phyloP scores from a whole-genome alignment of 2,329 filamentous ascomycete genomes.

The Clonostachys solani region DNA sequence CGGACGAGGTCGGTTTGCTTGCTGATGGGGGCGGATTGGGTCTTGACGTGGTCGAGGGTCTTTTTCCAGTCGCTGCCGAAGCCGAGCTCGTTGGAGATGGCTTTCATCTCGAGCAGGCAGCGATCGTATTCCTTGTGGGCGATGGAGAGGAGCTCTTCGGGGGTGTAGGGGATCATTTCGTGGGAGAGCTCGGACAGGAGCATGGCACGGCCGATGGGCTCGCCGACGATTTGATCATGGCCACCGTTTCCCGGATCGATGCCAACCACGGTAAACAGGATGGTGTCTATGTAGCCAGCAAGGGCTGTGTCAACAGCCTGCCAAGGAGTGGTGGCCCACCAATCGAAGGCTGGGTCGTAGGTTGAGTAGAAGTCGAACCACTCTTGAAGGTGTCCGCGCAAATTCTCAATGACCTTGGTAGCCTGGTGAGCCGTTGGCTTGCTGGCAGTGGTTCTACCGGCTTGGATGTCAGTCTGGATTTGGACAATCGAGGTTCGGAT shows the following conservation, averaged over 20 bases:
- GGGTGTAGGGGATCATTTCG: constrained; percentile 55
- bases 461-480: background rate
- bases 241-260: constrained; percentile 26
- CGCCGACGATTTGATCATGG: constrained; percentile 47
- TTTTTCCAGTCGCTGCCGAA: constrained; percentile 42
- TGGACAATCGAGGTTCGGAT: constrained; percentile 19
- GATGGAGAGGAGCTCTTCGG: constrained; percentile 49
- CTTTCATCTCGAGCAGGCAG: constrained; percentile 51
- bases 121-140: constrained; percentile 47
- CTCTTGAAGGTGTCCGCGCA: too few species aligned
- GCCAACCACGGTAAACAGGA: constrained; percentile 27
- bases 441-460: too few species aligned
- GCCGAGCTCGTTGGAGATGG: constrained; percentile 41
- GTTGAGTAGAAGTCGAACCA: too few species aligned
- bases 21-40: constrained; percentile 46
- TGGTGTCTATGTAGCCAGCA: too few species aligned
- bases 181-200: constrained; percentile 46
- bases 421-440: too few species aligned
- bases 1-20: constrained; percentile 47
- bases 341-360: too few species aligned
- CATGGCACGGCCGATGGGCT: constrained; percentile 48
- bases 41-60: constrained; percentile 52
- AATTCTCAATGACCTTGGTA: constrained; percentile 8
- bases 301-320: too few species aligned
- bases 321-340: too few species aligned